Evolutionary conservation across 371 early-diverging fungal genomes (phyloP), one percentile per base, ranked within the genome.

Genomic region (Mortierella sp.): DNA sequence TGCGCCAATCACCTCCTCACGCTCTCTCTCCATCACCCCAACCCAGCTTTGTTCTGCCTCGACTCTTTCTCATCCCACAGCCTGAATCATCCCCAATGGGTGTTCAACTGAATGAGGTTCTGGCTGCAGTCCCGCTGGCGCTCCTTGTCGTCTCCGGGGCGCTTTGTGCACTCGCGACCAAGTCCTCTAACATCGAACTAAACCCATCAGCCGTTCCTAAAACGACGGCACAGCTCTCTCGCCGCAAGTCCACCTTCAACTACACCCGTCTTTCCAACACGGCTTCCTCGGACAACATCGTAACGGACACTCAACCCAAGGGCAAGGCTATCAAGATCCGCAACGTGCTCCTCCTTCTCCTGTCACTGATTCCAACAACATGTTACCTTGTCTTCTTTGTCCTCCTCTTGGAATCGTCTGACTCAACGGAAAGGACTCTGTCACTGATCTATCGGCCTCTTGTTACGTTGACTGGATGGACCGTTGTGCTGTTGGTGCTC

Each of bases 241-340:
- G 74, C 16, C 69, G 69, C 41, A 56, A 57, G 43, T 65, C 69
- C 22, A 60, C 57, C 16, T 76, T 69, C 39, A 61, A 68, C 46
- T 69, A 64, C 62, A 76, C 76, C n/a, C 69, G 56, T 28, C 61
- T 76, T 27, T 34, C 50, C 21, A 43, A 3, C 49, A 44, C 40
- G n/a, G 46, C 59, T 22, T 37, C 57, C 16, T n/a, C 47, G 9
- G 53, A 55, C 19, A 39, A 47, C 43, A 24, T 43, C 27, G 19
- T 50, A 3, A 4, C 40, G 19, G 40, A 60, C 10, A 13, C 9
- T 22, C 64, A 64, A 46, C 76, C 76, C 34, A 64, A 57, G 37
- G 69, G 57, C 16, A 47, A 37, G 16, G 63, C 60, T 53, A 76
- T 76, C 62, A 76, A 68, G 52, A 43, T 60, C 54, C 68, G 69